phyloP scores from a whole-genome alignment of 768 basidiomycete species.

The Russula griseocarnosa region DNA sequence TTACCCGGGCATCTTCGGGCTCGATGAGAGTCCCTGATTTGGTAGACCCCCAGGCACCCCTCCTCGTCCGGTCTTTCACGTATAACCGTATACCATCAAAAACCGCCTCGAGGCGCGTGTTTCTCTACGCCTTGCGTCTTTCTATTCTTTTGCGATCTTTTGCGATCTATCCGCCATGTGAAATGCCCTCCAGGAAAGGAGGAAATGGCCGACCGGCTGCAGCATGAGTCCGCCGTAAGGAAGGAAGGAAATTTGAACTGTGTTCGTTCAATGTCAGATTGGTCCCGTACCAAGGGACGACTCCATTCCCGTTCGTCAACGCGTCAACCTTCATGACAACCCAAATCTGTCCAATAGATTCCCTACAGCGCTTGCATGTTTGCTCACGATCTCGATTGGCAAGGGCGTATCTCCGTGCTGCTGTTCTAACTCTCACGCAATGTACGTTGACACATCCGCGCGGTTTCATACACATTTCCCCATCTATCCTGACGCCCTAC shows the following conservation, averaged over 20 bases:
- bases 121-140: neutral
- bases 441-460: too few species aligned
- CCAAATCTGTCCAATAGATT: too few species aligned
- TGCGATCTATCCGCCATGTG: neutral
- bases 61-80: neutral
- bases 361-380: too few species aligned
- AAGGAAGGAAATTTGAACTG: neutral
- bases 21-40: conserved; percentile 6
- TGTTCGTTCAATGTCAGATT: neutral
- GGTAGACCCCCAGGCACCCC: conserved; percentile 18
- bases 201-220: conserved; percentile 11
- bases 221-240: neutral
- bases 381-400: too few species aligned
- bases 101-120: neutral
- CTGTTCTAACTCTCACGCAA: too few species aligned
- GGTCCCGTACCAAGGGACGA: neutral
- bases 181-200: conserved; percentile 9
- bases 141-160: too few species aligned
- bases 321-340: too few species aligned
- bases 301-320: neutral
- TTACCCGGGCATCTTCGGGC: conserved; percentile 18
- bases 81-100: conserved; percentile 2
- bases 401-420: too few species aligned
- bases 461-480: too few species aligned
- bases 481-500: too few species aligned